Conservation (phyloP, 2,329 filamentous ascomycete genomes). For the Penicillium sp. region DNA sequence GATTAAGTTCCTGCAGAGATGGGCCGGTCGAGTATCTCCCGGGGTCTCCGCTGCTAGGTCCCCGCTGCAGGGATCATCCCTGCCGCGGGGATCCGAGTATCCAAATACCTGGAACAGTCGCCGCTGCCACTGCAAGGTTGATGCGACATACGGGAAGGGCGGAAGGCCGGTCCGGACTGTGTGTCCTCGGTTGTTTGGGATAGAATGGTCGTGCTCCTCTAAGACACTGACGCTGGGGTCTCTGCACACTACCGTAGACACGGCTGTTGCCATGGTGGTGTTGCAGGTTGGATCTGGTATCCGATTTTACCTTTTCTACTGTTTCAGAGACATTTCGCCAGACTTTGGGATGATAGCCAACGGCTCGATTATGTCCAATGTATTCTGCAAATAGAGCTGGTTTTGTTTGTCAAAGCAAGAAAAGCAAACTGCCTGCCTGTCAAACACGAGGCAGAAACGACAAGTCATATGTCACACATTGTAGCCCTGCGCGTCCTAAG, state of each 20-base stretch:
- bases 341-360: neutral
- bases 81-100: neutral
- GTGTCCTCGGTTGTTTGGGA: neutral
- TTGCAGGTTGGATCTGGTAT: neutral
- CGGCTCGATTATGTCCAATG: neutral
- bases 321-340: neutral
- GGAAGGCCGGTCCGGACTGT: slow-evolving; percentile 10
- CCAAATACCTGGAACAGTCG: slow-evolving; percentile 7
- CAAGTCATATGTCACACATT: neutral
- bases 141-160: slow-evolving; percentile 2
- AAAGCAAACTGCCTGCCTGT: neutral
- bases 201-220: slow-evolving; percentile 3
- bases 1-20: neutral
- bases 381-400: neutral
- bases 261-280: slow-evolving; percentile 9
- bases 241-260: slow-evolving; percentile 2
- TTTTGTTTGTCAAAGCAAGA: neutral
- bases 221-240: slow-evolving; percentile 13
- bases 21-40: neutral
- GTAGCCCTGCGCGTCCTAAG: neutral
- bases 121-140: slow-evolving; percentile 17
- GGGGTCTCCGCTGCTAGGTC: slow-evolving; percentile 6
- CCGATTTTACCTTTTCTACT: neutral
- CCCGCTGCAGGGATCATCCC: slow-evolving; percentile 10
- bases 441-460: slow-evolving; percentile 3